These are phyloP conservation scores for Coccomyxa sp. DNA, from an alignment of 139 green algal species.

Conservation along the genomic window DNA sequence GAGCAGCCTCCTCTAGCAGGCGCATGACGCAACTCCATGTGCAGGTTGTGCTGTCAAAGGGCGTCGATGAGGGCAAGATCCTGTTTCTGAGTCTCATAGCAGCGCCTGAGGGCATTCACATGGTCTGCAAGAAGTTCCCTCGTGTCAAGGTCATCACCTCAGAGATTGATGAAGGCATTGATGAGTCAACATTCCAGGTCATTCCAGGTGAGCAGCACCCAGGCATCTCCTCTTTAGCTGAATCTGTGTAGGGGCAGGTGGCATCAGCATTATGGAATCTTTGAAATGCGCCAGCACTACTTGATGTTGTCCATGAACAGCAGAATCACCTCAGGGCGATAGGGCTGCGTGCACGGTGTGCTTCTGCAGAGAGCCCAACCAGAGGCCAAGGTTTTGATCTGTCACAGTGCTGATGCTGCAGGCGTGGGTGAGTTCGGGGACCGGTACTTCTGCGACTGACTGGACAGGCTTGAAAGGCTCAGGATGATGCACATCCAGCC, in stretches of 20 bases:
- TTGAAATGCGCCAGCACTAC: neutral
- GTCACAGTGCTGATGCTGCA: no score
- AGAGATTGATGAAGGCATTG: conserved; percentile 91
- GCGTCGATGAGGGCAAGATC: conserved; percentile 84
- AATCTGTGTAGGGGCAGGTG: neutral
- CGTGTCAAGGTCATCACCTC: conserved; percentile 78
- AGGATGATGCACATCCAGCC: no score
- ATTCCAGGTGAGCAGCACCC: conserved; percentile 77
- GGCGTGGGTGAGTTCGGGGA: conserved; percentile 70
- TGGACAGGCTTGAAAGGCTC: no score
- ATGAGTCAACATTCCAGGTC: conserved; percentile 66
- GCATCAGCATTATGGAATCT: no score
- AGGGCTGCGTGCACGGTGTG: no score
- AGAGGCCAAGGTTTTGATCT: no score
- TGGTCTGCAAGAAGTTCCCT: conserved; percentile 50
- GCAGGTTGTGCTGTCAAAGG: conserved; percentile 82
- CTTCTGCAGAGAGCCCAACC: no score
- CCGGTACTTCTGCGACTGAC: conserved; percentile 55
- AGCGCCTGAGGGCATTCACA: conserved; percentile 84
- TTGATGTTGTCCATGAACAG: neutral
- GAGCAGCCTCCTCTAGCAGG: no score
- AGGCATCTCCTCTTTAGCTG: neutral
- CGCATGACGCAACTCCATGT: no score
- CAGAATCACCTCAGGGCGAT: neutral
- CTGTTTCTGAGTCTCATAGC: conserved; percentile 93